Conservation (phyloP, 1,139 yeast species). For the Blastobotrys capitulatus region DNA sequence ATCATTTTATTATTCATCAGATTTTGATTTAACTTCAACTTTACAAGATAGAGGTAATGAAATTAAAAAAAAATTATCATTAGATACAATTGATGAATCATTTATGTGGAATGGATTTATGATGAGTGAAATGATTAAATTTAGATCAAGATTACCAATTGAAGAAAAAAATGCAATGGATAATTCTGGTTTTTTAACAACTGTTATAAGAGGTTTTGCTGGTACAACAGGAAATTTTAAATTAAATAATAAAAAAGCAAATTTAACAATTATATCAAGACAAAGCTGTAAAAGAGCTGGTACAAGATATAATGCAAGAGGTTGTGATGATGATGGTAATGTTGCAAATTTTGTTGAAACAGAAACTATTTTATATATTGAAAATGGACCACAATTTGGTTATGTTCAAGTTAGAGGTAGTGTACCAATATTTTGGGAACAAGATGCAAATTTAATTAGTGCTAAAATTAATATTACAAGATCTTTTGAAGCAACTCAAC, state of each 20-base stretch:
- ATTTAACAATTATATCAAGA: slow-evolving; percentile 76
- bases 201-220: slow-evolving; percentile 93
- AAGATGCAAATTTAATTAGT: slow-evolving; percentile 70
- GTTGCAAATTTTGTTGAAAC: slow-evolving; percentile 97
- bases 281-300: slow-evolving; percentile 98
- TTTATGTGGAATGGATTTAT: slow-evolving; percentile 97
- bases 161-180: slow-evolving; percentile 57
- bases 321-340: slow-evolving; percentile 90
- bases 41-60: slow-evolving; percentile 47
- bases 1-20: slow-evolving; percentile 85
- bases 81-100: slow-evolving; percentile 51
- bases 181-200: slow-evolving; percentile 73
- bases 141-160: slow-evolving; percentile 63
- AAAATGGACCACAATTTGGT: slow-evolving; percentile 56
- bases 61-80: slow-evolving; percentile 38
- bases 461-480: slow-evolving; percentile 85
- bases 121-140: slow-evolving; percentile 75
- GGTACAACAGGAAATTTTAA: slow-evolving; percentile 53
- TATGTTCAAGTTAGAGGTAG: slow-evolving; percentile 90
- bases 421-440: slow-evolving; percentile 97
- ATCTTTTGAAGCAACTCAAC: slow-evolving; percentile 87
- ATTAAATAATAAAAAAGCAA: slow-evolving; percentile 42
- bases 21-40: slow-evolving; percentile 82
- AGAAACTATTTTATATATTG: slow-evolving; percentile 64
- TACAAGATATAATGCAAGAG: slow-evolving; percentile 87